Conservation (phyloP, 2,329 filamentous ascomycete species). For the Ophiosphaerella herpotricha region DNA sequence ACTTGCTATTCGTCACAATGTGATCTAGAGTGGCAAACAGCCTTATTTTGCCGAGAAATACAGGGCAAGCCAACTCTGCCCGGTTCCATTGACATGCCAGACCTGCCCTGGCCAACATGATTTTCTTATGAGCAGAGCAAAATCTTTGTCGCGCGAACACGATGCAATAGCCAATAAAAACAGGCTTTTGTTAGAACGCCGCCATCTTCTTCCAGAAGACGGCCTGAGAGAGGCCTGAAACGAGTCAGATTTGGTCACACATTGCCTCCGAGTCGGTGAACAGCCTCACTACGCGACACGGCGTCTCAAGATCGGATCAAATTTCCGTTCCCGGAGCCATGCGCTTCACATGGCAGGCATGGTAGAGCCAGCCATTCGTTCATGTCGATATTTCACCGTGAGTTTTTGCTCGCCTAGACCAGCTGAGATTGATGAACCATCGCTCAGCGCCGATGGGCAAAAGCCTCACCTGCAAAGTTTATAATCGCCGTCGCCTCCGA, state of each 20-base stretch:
- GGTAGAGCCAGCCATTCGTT: constrained; percentile 6
- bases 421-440: background rate
- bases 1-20: constrained; percentile 11
- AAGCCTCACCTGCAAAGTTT: background rate
- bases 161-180: too few relatives aligned
- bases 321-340: constrained; percentile 3
- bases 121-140: constrained; percentile 10
- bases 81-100: constrained; percentile 10
- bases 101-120: constrained; percentile 4
- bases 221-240: background rate
- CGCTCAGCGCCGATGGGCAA: background rate
- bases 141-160: too few relatives aligned
- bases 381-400: background rate
- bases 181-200: too few relatives aligned
- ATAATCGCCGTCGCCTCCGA: background rate
- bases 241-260: constrained; percentile 15
- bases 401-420: background rate
- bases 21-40: constrained; percentile 18
- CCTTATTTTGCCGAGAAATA: constrained; percentile 12
- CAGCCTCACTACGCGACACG: constrained; percentile 21
- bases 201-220: too few relatives aligned
- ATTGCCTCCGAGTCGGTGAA: constrained; percentile 28
- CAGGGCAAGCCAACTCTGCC: constrained; percentile 24
- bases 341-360: constrained; percentile 11
- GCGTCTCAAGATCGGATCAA: constrained; percentile 6